Base-by-base conservation (phyloP, 2,329 filamentous ascomycete species). In the Beauveria sp. region DNA sequence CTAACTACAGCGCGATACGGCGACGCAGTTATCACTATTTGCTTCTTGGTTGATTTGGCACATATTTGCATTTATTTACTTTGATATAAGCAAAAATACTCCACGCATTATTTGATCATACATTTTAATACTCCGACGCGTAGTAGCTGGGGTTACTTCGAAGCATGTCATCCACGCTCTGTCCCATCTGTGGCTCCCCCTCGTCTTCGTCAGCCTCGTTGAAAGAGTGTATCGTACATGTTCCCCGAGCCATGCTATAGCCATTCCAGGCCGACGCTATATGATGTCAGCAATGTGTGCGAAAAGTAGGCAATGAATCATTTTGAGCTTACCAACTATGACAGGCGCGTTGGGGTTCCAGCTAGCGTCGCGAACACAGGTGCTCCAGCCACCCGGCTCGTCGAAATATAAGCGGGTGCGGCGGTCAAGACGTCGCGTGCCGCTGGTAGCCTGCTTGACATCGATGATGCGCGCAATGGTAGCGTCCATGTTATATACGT, bases 401-500 rank as follows among this genome's bases (percentile, higher is more conserved):
- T 83, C 79, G 30, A 79, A 78, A 67, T 85, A 87, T 8, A 80
- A 77, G 55, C 84, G 81, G 30, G 80, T 80, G 44, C 78, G 77
- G 3, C 79, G 72, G 30, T 84, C 81, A 14, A 78, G 75, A 1
- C 84, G 83, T 44, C 87, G 78, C 10, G 84, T 82, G 64, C 85
- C 80, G 62, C 79, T 77, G 0, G 91, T 96, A 1, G 89, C 86
- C 63, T 81, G 76, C 48, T 84, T 81, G 7, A 97, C 92, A 70
- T 97, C 86, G 51, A 99, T 87, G 47, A 83, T 85, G 5, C 83
- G 85, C 0, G 90, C 91, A 12, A 90, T 70, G 0, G 92, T 97
- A 37, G 91, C 92, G 70, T 99, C 92, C 75, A 97, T 77, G 70
- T 97, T 97, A 82, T 90, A 99, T 47, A 97, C 84, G 67, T 92